Evolutionary conservation across 1,139 yeast species (phyloP).

Genomic region (Blastobotrys arbuscula): DNA sequence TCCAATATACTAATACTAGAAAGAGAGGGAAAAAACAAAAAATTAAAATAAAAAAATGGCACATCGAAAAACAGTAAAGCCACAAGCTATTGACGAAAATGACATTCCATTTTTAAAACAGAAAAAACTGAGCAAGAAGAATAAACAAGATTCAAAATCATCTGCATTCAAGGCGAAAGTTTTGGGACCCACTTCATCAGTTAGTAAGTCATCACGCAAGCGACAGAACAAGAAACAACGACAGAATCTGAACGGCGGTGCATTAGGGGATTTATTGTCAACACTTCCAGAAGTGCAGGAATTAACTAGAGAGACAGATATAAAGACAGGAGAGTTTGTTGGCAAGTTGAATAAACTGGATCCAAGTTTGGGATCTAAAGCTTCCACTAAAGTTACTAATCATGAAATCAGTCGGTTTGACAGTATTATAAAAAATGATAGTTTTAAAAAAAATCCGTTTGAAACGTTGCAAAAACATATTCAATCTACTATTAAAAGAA

Average conservation of each 20-base stretch:
- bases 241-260: slow-evolving; percentile 26
- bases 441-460: slow-evolving; percentile 28
- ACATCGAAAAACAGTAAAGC: slow-evolving; percentile 7
- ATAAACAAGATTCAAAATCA: slow-evolving; percentile 25
- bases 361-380: slow-evolving; percentile 27
- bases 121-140: slow-evolving; percentile 27
- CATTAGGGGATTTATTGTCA: slow-evolving; percentile 28
- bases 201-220: slow-evolving; percentile 29
- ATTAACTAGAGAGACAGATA: slow-evolving; percentile 2
- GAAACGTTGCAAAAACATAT: slow-evolving; percentile 24
- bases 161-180: slow-evolving; percentile 18
- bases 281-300: slow-evolving; percentile 26
- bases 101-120: slow-evolving; percentile 25
- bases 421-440: slow-evolving; percentile 21
- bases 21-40: too few species aligned
- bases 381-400: slow-evolving; percentile 30
- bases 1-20: too few species aligned
- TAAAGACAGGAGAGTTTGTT: neutral
- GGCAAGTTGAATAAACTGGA: slow-evolving; percentile 9
- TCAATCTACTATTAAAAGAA: slow-evolving; percentile 20
- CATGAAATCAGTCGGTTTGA: slow-evolving; percentile 30
- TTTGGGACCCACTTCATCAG: slow-evolving; percentile 8
- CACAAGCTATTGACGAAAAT: slow-evolving; percentile 9
- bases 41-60: neutral
- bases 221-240: slow-evolving; percentile 26